These are phyloP conservation scores for Cyberlindnera subsufficiens DNA, from an alignment of 805 yeast species.

Conservation along the genomic window DNA sequence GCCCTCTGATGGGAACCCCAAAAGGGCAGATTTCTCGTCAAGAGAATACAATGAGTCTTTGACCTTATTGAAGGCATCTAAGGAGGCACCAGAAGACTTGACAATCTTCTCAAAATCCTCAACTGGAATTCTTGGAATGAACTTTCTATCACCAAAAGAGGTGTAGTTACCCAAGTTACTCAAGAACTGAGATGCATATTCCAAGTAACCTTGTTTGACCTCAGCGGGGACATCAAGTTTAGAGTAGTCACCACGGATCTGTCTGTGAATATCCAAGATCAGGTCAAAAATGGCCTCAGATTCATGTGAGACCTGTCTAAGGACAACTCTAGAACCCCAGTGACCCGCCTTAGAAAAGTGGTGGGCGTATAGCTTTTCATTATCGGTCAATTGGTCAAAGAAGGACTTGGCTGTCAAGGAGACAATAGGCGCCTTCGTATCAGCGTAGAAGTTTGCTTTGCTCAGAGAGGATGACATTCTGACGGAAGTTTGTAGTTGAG, in stretches of 20 bases:
- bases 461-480: constrained; percentile 11
- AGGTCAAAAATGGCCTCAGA: constrained; percentile 72
- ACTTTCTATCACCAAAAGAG: constrained; percentile 85
- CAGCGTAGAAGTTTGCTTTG: constrained; percentile 36
- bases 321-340: constrained; percentile 73
- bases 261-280: constrained; percentile 52
- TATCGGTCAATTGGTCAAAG: constrained; percentile 56
- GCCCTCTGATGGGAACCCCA: constrained; percentile 78
- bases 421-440: constrained; percentile 62
- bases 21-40: constrained; percentile 41
- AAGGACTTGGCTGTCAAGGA: constrained; percentile 62
- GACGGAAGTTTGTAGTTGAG: background rate
- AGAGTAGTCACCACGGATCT: constrained; percentile 41
- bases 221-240: constrained; percentile 31
- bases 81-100: constrained; percentile 30
- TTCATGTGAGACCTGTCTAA: constrained; percentile 79
- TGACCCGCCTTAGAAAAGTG: constrained; percentile 79
- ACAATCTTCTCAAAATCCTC: constrained; percentile 46
- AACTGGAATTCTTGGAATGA: constrained; percentile 56
- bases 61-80: constrained; percentile 31
- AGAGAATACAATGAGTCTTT: constrained; percentile 45
- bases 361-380: constrained; percentile 73
- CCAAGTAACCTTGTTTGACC: constrained; percentile 45
- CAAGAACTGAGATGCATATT: constrained; percentile 71
- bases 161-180: constrained; percentile 75